phyloP scores from a whole-genome alignment of 768 basidiomycete species.

The Dacryopinax primogenitus region DNA sequence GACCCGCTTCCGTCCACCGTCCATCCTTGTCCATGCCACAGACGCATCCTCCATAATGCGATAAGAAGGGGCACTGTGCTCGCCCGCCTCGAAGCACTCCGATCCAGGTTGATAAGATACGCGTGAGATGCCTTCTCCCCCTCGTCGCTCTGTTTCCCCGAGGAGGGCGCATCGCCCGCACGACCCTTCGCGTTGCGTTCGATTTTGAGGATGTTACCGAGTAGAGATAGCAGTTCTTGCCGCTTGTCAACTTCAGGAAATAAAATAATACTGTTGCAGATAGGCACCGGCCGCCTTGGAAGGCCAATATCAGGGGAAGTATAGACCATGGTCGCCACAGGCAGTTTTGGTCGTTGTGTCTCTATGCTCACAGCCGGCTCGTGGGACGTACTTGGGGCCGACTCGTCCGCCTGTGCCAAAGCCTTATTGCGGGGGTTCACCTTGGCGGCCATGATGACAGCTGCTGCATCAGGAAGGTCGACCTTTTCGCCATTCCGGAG shows the following conservation, averaged over 20 bases:
- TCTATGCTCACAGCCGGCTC: constrained; percentile 32
- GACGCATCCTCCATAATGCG: constrained; percentile 64
- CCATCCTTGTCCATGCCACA: constrained; percentile 59
- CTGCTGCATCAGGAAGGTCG: constrained; percentile 41
- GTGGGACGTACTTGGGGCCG: constrained; percentile 40
- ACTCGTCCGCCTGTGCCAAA: constrained; percentile 20
- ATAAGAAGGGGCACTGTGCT: constrained; percentile 54
- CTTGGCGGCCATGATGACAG: constrained; percentile 35
- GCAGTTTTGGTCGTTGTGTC: constrained; percentile 31
- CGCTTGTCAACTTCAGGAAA: constrained; percentile 54
- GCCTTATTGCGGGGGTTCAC: neutral
- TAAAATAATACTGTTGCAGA: constrained; percentile 52
- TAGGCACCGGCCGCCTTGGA: constrained; percentile 36
- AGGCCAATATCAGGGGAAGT: constrained; percentile 21
- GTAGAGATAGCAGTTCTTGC: constrained; percentile 39
- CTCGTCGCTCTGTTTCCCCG: too few species aligned
- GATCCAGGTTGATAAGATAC: constrained; percentile 48
- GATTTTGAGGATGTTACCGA: constrained; percentile 37
- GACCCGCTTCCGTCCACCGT: constrained; percentile 24
- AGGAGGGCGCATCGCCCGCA: too few species aligned
- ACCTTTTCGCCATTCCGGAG: constrained; percentile 36
- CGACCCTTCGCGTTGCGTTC: constrained; percentile 31
- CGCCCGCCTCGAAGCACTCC: constrained; percentile 36
- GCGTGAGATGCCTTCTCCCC: constrained; percentile 50
- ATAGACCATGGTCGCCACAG: constrained; percentile 24